Evolutionary conservation across 2,329 filamentous ascomycete species (phyloP), one percentile per base, ranked within the genome.

Genomic region (Aureobasidium leucospermi): DNA sequence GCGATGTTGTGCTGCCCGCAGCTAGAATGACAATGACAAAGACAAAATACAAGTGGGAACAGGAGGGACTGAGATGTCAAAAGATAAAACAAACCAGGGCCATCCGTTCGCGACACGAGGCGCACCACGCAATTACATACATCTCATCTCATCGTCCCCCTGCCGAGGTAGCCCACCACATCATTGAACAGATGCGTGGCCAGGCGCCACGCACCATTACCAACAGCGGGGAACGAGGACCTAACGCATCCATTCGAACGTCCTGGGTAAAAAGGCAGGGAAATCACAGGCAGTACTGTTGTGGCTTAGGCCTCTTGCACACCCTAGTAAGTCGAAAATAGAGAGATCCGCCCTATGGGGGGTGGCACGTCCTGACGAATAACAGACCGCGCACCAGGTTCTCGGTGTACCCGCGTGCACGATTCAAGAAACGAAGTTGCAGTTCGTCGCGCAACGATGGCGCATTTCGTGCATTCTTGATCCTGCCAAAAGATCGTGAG

Each of bases 61-160:
- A 43, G 23, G 19, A 55, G 43, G 23, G 15, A 6, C 34, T 42
- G 5, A 34, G 11, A 43, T 19, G 29, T 34, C n/a, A 32, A 34
- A 34, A 31, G 19, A 28, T 15, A 55, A 43, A 34, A 43, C 9
- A 7, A 51, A 16, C 5, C 11, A 32, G 28, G n/a, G 29, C 23
- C 23, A 53, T 11, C 16, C 19, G 49, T 16, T 42, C 15, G 6
- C 28, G 29, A 55, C 51, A 55, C 51, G 51, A 55, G 51, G 38
- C 38, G 51, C 9, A 55, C 51, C 39, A 55, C 51, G 51, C 51
- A 55, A 49, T 43, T 43, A 55, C 51, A 43, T 43, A 55, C 51
- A 43, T n/a, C 39, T 41, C 23, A 39, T 11, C 46, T 32, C 49
- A 39, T 23, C 42, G 9, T 23, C 19, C 13, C 42, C 42, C 38